Evolutionary conservation across 2,329 filamentous ascomycete genomes (phyloP), one percentile per base, ranked within the genome.

Genomic region (Emericellopsis cladophorae): DNA sequence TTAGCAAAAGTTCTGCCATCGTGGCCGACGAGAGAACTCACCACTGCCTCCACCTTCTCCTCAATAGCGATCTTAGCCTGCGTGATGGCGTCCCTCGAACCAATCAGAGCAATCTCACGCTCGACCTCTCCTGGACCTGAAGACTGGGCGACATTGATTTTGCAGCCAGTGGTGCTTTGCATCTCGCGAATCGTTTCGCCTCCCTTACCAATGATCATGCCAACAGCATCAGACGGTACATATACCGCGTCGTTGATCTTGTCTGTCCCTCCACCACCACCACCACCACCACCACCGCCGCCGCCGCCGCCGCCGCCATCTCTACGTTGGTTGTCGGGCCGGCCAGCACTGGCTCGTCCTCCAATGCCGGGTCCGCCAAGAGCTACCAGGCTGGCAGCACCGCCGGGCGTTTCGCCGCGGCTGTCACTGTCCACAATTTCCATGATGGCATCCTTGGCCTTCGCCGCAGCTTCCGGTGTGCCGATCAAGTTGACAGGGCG

Each of bases 121-220:
- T 92, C 81, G 43, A 79, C 74, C 55, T 94, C 87, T 48, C 76
- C 74, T 39, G 83, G 81, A 14, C 83, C 83, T 31, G 79, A 81
- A 7, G 86, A 81, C 52, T 85, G 84, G 26, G 85, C 84, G 22
- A 95, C 88, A 53, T 95, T 95, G 68, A 95, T 94, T 66, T 94
- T 94, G 72, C 89, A 95, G 36, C 85, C 84, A 5, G 86, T 92
- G 26, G 68, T 74, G 54, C 79, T 82, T 60, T 95, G 88, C 81
- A 95, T 93, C 50, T 94, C 86, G 48, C 89, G 87, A 56, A 95
- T 95, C 0, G 88, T 93, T 64, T 95, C 88, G 48, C 88, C 88
- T 42, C 86, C 84, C 68, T 94, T 94, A 48, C 89, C 88, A 45
- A 95, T 95, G 48, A 95, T 94, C 88, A 95, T 95, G 45, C 88